phyloP scores from a whole-genome alignment of 352 stramenopile species.

The Achlya hypogyna region DNA sequence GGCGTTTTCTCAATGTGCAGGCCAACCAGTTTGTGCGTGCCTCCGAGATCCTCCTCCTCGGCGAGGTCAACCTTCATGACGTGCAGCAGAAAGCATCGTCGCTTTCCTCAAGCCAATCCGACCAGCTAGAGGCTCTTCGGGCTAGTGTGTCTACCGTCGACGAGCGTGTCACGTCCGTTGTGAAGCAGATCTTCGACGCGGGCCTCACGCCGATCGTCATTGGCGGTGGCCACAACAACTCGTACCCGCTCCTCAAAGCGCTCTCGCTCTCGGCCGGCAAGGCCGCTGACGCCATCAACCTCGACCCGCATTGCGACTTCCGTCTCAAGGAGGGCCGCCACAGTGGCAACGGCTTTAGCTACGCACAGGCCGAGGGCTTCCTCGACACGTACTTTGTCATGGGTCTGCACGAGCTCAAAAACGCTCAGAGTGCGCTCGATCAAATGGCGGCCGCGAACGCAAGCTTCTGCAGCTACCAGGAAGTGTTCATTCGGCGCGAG shows the following conservation, averaged over 20 bases:
- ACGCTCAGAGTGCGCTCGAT: constrained; percentile 15
- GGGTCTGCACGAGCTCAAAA: constrained; percentile 20
- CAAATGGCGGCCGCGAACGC: constrained; percentile 5
- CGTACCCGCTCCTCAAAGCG: constrained; percentile 14
- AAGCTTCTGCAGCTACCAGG: constrained; percentile 12
- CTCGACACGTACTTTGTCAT: constrained; percentile 19
- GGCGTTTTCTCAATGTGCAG: constrained; percentile 19
- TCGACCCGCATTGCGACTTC: constrained; percentile 20
- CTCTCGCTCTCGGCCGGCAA: not conserved
- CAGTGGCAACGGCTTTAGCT: constrained; percentile 20
- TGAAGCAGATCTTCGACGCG: constrained; percentile 17
- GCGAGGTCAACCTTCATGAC: constrained; percentile 15
- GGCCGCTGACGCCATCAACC: constrained; percentile 9
- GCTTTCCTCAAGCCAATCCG: not conserved
- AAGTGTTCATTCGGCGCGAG: constrained; percentile 16
- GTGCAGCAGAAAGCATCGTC: constrained; percentile 2
- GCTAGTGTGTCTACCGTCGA: not conserved
- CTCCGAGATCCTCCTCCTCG: constrained; percentile 12
- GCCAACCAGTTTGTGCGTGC: constrained; percentile 14
- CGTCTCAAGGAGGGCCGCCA: constrained; percentile 16
- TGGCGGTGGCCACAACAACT: constrained; percentile 20
- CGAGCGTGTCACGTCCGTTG: constrained; percentile 3
- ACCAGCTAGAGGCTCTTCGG: constrained; percentile 3
- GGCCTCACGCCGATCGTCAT: constrained; percentile 14
- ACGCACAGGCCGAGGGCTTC: not conserved